These are phyloP conservation scores for Galerina sulciceps DNA, from an alignment of 768 basidiomycete species.

Conservation along the genomic window DNA sequence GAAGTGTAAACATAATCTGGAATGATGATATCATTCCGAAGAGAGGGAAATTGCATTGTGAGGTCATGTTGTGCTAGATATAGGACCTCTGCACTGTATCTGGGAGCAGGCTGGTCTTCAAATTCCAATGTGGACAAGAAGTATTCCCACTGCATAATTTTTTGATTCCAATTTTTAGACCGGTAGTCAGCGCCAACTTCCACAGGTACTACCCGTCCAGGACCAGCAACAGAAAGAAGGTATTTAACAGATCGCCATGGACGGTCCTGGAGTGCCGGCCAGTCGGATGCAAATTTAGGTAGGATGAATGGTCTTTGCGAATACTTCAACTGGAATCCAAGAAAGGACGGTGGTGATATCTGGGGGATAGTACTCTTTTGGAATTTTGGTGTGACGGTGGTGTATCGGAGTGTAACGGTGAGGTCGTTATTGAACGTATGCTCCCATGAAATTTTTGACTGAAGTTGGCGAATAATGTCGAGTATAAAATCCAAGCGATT, in stretches of 20 bases:
- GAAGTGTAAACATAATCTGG: constrained; percentile 89
- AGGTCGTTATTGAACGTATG: neutral
- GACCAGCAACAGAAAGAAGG: constrained; percentile 71
- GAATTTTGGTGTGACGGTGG: constrained; percentile 20
- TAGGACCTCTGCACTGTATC: constrained; percentile 34
- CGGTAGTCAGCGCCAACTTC: constrained; percentile 90
- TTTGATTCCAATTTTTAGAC: constrained; percentile 78
- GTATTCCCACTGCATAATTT: constrained; percentile 74
- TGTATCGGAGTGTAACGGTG: neutral
- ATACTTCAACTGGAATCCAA: constrained; percentile 50
- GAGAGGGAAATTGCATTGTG: constrained; percentile 78
- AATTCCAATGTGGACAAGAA: constrained; percentile 61
- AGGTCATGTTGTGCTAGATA: constrained; percentile 95
- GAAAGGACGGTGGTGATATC: constrained; percentile 60
- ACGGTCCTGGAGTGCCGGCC: constrained; percentile 77
- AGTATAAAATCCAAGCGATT: constrained; percentile 65
- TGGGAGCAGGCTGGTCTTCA: constrained; percentile 28
- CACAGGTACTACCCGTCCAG: constrained; percentile 86
- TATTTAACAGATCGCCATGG: constrained; percentile 77
- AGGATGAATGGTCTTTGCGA: constrained; percentile 74
- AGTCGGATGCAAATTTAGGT: constrained; percentile 60
- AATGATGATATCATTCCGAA: constrained; percentile 75
- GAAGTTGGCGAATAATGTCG: constrained; percentile 63
- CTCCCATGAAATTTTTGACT: constrained; percentile 29
- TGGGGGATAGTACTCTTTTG: constrained; percentile 39